A percentile compares a stretch with the other conserved stretches of the same genome.
Evolutionary conservation across 2,329 filamentous ascomycete genomes (phyloP).

Genomic region (Grosmannia huntii): DNA sequence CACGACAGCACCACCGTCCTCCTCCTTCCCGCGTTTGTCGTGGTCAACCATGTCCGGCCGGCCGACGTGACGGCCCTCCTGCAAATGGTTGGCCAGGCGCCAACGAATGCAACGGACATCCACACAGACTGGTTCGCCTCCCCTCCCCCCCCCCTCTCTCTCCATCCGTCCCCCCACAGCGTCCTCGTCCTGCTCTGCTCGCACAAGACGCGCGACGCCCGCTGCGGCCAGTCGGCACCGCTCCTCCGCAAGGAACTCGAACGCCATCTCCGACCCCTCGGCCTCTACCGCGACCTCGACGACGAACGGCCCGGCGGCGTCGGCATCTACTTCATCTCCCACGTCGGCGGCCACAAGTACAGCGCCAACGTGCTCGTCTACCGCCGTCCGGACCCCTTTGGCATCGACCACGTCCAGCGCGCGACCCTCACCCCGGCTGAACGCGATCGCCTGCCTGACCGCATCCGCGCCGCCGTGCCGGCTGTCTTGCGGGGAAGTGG

Average conservation of each 20-base stretch:
- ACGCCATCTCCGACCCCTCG: conserved; percentile 72
- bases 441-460: conserved; percentile 18
- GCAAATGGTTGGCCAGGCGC: conserved; percentile 52
- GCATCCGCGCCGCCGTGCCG: conserved; percentile 16
- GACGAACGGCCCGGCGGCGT: conserved; percentile 86
- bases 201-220: conserved; percentile 84
- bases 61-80: conserved; percentile 60
- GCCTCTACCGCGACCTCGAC: conserved; percentile 73
- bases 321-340: conserved; percentile 90
- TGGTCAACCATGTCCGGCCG: conserved; percentile 75
- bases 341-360: conserved; percentile 95
- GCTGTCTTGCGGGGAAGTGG: conserved; percentile 18
- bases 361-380: conserved; percentile 91
- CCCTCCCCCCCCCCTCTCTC: conserved; percentile 18
- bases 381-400: conserved; percentile 48
- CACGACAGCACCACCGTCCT: conserved; percentile 55
- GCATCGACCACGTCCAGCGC: conserved; percentile 31
- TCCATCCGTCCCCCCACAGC: conserved; percentile 64
- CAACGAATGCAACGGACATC: conserved; percentile 49
- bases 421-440: conserved; percentile 22
- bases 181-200: conserved; percentile 89
- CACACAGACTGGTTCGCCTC: too few species aligned
- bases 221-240: conserved; percentile 88
- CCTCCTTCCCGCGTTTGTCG: conserved; percentile 71
- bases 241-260: conserved; percentile 81